phyloP scores from a whole-genome alignment of 1,139 yeast genomes.

The Yamadazyma membranifaciens region DNA sequence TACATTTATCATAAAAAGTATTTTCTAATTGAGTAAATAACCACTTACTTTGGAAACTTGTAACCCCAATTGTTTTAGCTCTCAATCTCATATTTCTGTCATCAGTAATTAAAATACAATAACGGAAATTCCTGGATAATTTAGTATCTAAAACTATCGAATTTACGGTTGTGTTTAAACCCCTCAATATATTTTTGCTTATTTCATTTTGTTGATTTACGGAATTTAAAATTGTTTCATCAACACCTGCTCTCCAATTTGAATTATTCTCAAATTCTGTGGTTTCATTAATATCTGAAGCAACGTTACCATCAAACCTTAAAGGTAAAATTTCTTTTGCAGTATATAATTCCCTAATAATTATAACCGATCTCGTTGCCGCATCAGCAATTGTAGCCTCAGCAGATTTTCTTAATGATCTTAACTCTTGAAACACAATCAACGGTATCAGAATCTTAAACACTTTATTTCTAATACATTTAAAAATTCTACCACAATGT shows the following conservation, averaged over 20 bases:
- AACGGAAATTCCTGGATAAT: conserved; percentile 44
- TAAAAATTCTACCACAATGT: conserved; percentile 74
- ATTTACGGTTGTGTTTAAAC: conserved; percentile 23
- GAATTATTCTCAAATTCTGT: conserved; percentile 63
- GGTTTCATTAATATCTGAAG: conserved; percentile 54
- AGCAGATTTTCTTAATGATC: conserved; percentile 70
- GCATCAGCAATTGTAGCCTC: conserved; percentile 79
- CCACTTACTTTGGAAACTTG: conserved; percentile 62
- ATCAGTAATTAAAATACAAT: conserved; percentile 66
- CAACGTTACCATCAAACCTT: conserved; percentile 56
- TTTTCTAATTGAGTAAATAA: conserved; percentile 52
- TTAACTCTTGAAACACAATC: conserved; percentile 73
- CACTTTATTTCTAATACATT: conserved; percentile 61
- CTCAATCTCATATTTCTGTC: conserved; percentile 70
- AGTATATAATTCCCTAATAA: conserved; percentile 62
- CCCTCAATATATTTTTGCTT: conserved; percentile 37
- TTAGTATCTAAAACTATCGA: conserved; percentile 26
- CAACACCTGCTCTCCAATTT: conserved; percentile 60
- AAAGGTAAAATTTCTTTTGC: conserved; percentile 52
- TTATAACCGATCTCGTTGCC: conserved; percentile 76
- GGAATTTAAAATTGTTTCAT: conserved; percentile 57
- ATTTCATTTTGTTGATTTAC: conserved; percentile 49
- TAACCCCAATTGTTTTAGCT: conserved; percentile 59
- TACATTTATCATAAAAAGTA: conserved; percentile 38
- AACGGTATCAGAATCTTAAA: conserved; percentile 63